Conservation (phyloP, 495 filamentous ascomycete species). For the Penicillium salamii region DNA sequence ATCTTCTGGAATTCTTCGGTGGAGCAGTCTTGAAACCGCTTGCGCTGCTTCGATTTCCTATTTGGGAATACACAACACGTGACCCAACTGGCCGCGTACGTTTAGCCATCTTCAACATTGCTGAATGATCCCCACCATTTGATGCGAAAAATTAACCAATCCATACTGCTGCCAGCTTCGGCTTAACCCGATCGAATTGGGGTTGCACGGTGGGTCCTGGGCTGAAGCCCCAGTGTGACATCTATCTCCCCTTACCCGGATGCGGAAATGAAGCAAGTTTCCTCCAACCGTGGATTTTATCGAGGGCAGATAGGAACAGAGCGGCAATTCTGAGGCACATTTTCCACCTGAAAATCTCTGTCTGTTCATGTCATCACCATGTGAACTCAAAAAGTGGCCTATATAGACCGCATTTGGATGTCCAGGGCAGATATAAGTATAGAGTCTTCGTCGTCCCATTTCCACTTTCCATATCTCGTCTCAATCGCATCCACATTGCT, state of each 20-base stretch:
- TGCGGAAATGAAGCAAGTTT: slow-evolving; percentile 22
- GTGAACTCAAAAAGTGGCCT: slow-evolving; percentile 3
- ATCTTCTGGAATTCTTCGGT: slow-evolving; percentile 13
- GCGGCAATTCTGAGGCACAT: not conserved
- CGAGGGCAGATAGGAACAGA: slow-evolving; percentile 16
- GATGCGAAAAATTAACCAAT: not conserved
- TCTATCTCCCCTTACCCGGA: slow-evolving; percentile 17
- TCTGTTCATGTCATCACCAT: slow-evolving; percentile 19
- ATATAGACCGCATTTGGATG: slow-evolving; percentile 23
- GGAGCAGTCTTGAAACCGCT: slow-evolving; percentile 9
- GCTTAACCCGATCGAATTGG: not conserved
- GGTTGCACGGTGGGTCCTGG: slow-evolving; percentile 3
- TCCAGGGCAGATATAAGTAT: slow-evolving; percentile 23
- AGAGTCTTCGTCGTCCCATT: slow-evolving; percentile 2
- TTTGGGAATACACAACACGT: slow-evolving; percentile 14
- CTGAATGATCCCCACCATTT: not conserved
- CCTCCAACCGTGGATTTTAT: slow-evolving; percentile 7
- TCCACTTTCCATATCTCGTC: not conserved
- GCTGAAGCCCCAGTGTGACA: slow-evolving; percentile 19
- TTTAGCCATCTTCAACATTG: not conserved
- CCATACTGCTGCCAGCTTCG: not conserved
- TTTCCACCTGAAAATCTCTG: slow-evolving; percentile 5
- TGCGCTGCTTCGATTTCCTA: slow-evolving; percentile 12
- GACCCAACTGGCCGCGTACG: not conserved
- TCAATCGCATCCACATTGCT: slow-evolving; percentile 10